Evolutionary conservation across 139 green algal species (phyloP), one percentile per base, ranked within the genome.

Genomic region (Chlamydomonas sphaeroides): DNA sequence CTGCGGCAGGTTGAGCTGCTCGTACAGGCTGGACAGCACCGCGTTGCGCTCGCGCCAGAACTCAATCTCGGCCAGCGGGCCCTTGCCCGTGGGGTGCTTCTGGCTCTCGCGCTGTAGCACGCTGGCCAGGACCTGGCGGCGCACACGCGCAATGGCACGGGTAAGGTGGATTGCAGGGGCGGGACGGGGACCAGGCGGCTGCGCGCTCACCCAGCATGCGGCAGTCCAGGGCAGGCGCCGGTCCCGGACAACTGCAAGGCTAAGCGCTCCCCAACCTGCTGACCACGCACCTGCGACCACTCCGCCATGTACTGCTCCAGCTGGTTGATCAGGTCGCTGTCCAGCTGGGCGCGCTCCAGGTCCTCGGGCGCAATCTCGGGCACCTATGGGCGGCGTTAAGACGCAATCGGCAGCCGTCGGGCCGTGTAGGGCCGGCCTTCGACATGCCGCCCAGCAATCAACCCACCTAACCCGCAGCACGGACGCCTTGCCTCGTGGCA

Each of bases 21-120:
- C 94, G 75, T 94, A 93, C 75, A 98, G 77, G 17, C 86, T 84
- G 42, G 84, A 89, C 30, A 97, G 89, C 59, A 93, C 88, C 26
- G 91, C 92, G 63, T 94, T 95, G 14, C 94, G 86, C 70, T 92
- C 89, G 23, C 93, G 82, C 95, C 95, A 98, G 80, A 96, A 96
- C 51, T 97, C 90, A 62, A 98, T 95, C 87, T 98, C 95, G 42
- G 89, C 94, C 71, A 98, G 87, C 4, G 95, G 95, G 1, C 91
- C 92, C 48, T 89, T 90, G 26, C 94, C 93, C 36, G 63, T 62
- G 20, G 92, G 88, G 84, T 84, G 68, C 72, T 91, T 93, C 61
- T 93, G 88, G 25, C 80, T 88, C 68, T 93, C 88, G 35, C 80
- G 74, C 84, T 94, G 85, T 72, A 94, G 88, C 11, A 92, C 85